Evolutionary conservation across 1,284 basidiomycete genomes (phyloP), one percentile per base, ranked within the genome.

Genomic region (Phlebopus sp.): DNA sequence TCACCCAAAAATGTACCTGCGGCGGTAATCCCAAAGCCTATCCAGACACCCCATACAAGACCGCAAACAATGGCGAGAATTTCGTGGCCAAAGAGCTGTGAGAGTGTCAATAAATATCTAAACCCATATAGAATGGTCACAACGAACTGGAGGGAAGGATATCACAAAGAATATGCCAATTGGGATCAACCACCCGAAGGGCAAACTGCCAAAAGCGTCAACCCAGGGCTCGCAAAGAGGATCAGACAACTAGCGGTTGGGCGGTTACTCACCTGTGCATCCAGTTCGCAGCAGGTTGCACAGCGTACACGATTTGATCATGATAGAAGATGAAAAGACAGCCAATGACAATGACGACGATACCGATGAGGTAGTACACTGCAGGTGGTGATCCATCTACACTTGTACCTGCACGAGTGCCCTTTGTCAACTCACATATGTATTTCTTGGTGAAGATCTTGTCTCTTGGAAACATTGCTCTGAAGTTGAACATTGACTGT

Each of bases 161-260:
- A 91, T 81, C 54, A 91, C 72, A 60, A 91, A 86, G 21, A 90
- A 71, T 43, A 92, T 73, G 37, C 69, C 88, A 41, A 94, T 90
- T 1, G 92, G 92, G 37, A 96, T 90, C 14, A 86, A 66, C 84
- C 84, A 95, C 15, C 92, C 92, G 42, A 61, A 66, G 25, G 61
- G 59, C 2, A 76, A 39, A 4, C 76, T 78, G 44, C 21, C 25
- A 32, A 25, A 35, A 17, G 41, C 17, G n/a, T 36, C 27, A 49
- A 15, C 30, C n/a, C 43, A 47, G 40, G 10, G 40, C 18, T 30
- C 23, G 39, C n/a, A n/a, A 6, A n/a, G 42, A 5, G 39, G 43
- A 17, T 14, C 17, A 9, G 29, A 30, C 9, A 14, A 34, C 1
- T 6, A 5, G 4, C 5, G 1, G n/a, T 5, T 8, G 15, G 1